phyloP scores from a whole-genome alignment of 495 filamentous ascomycete genomes.

The Thermochaetoides thermophila region DNA sequence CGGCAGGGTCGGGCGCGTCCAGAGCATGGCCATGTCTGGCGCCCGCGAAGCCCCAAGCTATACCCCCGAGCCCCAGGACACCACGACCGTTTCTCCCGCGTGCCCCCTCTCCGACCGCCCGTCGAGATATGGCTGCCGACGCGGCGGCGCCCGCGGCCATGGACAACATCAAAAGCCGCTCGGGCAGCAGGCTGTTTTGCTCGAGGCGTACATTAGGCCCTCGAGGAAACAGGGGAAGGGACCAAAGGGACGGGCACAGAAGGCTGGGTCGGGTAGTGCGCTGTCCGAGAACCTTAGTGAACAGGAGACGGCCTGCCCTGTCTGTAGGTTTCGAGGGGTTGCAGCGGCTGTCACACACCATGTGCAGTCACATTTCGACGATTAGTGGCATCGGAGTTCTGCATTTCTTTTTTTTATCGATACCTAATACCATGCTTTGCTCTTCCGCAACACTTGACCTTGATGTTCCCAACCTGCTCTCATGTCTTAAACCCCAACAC shows the following conservation, averaged over 20 bases:
- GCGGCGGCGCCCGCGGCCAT: not conserved
- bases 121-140: slow-evolving; percentile 4
- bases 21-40: slow-evolving; percentile 30
- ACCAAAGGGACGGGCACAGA: slow-evolving; percentile 6
- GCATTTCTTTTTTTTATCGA: too few relatives aligned
- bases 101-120: too few relatives aligned
- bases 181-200: slow-evolving; percentile 14
- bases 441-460: too few relatives aligned
- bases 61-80: too few relatives aligned
- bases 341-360: slow-evolving; percentile 43
- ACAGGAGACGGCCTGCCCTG: slow-evolving; percentile 37
- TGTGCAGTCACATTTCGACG: slow-evolving; percentile 38
- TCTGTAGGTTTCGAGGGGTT: slow-evolving; percentile 49
- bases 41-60: slow-evolving; percentile 6
- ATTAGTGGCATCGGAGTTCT: not conserved
- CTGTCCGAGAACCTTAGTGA: too few relatives aligned
- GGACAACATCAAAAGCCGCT: not conserved
- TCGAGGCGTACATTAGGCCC: slow-evolving; percentile 34
- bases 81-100: too few relatives aligned
- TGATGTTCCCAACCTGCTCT: too few relatives aligned
- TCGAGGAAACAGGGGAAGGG: slow-evolving; percentile 20
- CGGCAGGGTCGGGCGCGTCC: slow-evolving; percentile 55
- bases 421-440: too few relatives aligned
- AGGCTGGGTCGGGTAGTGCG: too few relatives aligned
- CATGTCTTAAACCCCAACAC: too few relatives aligned